Conservation (phyloP, 495 filamentous ascomycete species). For the Haplographium delicatum region DNA sequence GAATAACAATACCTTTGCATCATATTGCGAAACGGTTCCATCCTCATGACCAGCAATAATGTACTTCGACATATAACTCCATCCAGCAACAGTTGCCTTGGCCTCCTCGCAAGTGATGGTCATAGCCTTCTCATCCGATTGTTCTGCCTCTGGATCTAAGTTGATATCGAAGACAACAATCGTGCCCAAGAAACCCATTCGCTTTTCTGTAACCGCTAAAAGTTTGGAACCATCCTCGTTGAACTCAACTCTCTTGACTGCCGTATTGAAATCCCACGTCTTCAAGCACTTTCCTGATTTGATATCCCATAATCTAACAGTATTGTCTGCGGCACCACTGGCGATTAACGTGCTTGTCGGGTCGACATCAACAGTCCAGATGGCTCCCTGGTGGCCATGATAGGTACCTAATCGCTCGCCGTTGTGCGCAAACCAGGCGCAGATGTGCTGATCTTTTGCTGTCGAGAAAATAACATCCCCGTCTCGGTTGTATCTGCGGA, state of each 20-base stretch:
- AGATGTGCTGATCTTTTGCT: conserved; percentile 94
- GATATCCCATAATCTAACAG: conserved; percentile 94
- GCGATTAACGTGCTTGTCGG: conserved; percentile 90
- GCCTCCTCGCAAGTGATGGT: conserved; percentile 87
- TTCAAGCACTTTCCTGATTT: conserved; percentile 89
- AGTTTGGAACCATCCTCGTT: conserved; percentile 83
- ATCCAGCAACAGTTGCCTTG: conserved; percentile 95
- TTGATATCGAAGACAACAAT: conserved; percentile 87
- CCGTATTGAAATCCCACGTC: conserved; percentile 93
- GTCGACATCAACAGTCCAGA: conserved; percentile 98
- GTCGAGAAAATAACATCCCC: conserved; percentile 97
- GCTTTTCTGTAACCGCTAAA: conserved; percentile 94
- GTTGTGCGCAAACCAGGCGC: conserved; percentile 91
- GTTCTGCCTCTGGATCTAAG: conserved; percentile 72
- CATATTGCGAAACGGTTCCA: conserved; percentile 88
- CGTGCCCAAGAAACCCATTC: conserved; percentile 88
- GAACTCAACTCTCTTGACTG: conserved; percentile 95
- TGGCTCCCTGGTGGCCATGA: conserved; percentile 90
- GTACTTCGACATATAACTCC: conserved; percentile 86
- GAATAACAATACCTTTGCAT: conserved; percentile 65
- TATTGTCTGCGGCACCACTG: conserved; percentile 95
- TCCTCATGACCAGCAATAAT: conserved; percentile 98
- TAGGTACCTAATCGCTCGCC: conserved; percentile 95
- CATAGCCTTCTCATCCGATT: conserved; percentile 73
- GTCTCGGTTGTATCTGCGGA: conserved; percentile 77